These are phyloP conservation scores for Aspergillus nidulans DNA, from an alignment of 495 filamentous ascomycete genomes.

Conservation along the genomic window DNA sequence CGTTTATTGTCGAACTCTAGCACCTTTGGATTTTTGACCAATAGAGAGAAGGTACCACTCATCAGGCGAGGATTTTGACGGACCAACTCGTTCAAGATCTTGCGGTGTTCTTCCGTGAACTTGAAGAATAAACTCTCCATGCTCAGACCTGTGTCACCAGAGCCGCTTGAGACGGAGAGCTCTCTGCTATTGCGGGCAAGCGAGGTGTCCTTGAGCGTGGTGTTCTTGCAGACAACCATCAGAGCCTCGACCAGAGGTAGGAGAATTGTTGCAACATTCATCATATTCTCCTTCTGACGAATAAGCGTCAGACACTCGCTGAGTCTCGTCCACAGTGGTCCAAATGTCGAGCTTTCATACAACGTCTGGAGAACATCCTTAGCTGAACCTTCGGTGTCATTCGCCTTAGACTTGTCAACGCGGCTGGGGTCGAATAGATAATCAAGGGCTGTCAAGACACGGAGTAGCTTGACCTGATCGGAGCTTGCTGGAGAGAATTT, in stretches of 20 bases:
- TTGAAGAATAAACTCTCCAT: conserved; percentile 95
- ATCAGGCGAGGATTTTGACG: conserved; percentile 95
- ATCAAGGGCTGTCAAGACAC: conserved; percentile 91
- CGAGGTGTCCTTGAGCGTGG: conserved; percentile 68
- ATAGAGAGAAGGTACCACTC: conserved; percentile 91
- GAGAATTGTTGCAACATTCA: conserved; percentile 94
- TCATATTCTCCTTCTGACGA: conserved; percentile 84
- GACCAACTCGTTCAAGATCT: conserved; percentile 97
- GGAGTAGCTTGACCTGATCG: conserved; percentile 89
- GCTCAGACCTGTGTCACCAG: conserved; percentile 60
- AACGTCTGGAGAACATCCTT: conserved; percentile 77
- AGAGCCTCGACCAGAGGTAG: conserved; percentile 90
- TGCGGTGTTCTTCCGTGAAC: conserved; percentile 96
- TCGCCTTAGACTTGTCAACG: conserved; percentile 49
- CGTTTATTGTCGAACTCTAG: conserved; percentile 99
- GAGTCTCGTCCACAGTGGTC: conserved; percentile 86
- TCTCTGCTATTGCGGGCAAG: conserved; percentile 59
- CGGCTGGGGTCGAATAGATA: conserved; percentile 83
- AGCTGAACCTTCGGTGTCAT: conserved; percentile 50
- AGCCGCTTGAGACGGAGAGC: conserved; percentile 68
- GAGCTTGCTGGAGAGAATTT: conserved; percentile 96
- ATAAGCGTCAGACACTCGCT: conserved; percentile 87
- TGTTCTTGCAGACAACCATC: conserved; percentile 99
- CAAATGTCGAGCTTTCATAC: conserved; percentile 88
- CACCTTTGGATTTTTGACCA: conserved; percentile 98